phyloP scores from a whole-genome alignment of 352 stramenopile genomes.

The Pythium phragmitis region DNA sequence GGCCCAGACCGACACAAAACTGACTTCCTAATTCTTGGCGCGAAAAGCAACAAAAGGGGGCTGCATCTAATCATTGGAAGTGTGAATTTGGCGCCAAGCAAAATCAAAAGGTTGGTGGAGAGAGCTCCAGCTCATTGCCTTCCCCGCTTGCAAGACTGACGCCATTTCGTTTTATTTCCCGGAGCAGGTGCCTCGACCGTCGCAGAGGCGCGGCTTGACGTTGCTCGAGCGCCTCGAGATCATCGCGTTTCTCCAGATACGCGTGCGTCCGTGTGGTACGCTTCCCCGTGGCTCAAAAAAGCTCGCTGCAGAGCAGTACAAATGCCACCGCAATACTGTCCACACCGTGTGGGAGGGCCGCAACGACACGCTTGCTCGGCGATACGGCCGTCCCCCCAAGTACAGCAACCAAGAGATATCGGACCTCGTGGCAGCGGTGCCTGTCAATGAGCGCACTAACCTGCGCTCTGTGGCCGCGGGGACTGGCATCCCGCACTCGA shows the following conservation, averaged over 20 bases:
- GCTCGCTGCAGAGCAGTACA: background rate
- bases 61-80: too few species aligned
- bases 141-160: background rate
- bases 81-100: too few species aligned
- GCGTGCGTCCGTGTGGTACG: background rate
- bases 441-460: background rate
- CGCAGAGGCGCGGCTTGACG: background rate
- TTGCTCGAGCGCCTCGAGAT: background rate
- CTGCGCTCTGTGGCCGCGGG: slow-evolving; percentile 5
- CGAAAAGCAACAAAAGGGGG: too few species aligned
- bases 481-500: background rate
- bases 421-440: background rate
- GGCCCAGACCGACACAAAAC: too few species aligned
- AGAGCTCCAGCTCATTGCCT: too few species aligned
- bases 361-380: background rate
- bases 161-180: background rate
- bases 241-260: background rate
- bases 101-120: too few species aligned
- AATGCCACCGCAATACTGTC: slow-evolving; percentile 8
- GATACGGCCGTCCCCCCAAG: background rate
- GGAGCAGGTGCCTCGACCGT: too few species aligned
- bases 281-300: background rate
- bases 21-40: background rate
- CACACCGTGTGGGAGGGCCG: background rate
- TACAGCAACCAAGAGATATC: background rate